Percentiles rank a stretch among this genome's conserved stretches.
Conservation (phyloP, 768 basidiomycete genomes). For the Boletus sp. region DNA sequence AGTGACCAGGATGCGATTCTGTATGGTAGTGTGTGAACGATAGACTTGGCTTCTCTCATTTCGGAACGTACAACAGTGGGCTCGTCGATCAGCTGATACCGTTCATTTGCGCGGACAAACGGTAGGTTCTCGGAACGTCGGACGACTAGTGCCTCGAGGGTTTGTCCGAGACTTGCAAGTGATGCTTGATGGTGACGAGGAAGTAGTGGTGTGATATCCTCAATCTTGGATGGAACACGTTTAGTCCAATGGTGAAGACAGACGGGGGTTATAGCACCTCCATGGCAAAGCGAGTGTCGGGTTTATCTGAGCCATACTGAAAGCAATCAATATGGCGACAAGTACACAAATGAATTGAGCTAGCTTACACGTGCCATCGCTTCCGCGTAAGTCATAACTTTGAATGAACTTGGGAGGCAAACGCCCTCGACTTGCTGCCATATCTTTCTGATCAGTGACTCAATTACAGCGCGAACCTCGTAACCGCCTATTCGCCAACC, state of each 20-base stretch:
- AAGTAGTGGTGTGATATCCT: conserved; percentile 32
- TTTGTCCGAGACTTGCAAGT: conserved; percentile 25
- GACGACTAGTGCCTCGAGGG: conserved; percentile 33
- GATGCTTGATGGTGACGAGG: conserved; percentile 24
- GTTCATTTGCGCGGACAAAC: conserved; percentile 30
- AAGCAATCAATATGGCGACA: conserved; percentile 17
- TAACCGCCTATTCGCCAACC: conserved; percentile 83
- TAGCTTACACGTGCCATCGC: conserved; percentile 81
- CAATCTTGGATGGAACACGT: conserved; percentile 28
- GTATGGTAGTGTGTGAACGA: conserved; percentile 15
- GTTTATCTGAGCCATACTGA: conserved; percentile 93
- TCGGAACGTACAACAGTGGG: conserved; percentile 24
- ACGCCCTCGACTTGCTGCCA: conserved; percentile 72
- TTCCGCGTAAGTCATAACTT: conserved; percentile 83
- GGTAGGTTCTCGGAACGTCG: conserved; percentile 25
- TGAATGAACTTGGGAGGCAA: conserved; percentile 59
- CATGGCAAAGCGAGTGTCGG: conserved; percentile 83
- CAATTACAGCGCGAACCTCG: conserved; percentile 77
- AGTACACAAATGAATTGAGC: conserved; percentile 5
- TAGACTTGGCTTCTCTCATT: neutral
- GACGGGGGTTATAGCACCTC: conserved; percentile 53
- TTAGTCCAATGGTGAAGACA: conserved; percentile 7
- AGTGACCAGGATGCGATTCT: conserved; percentile 54
- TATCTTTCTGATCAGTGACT: conserved; percentile 67
- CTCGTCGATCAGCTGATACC: conserved; percentile 14